These are phyloP conservation scores for Tolypocladium cylindrosporum DNA, from an alignment of 2,329 filamentous ascomycete genomes.

Conservation along the genomic window DNA sequence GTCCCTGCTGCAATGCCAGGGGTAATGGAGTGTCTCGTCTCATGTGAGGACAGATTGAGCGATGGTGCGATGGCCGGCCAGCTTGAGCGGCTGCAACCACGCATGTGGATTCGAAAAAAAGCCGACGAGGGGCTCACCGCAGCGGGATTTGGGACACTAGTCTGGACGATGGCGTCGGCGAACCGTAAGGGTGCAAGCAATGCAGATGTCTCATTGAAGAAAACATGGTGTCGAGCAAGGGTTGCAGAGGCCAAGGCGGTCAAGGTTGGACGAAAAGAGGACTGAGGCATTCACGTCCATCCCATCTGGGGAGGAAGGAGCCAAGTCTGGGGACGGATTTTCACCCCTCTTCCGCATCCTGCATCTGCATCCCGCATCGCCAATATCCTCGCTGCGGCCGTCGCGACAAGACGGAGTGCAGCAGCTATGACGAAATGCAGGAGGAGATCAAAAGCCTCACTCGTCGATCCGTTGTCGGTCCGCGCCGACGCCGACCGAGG, in stretches of 20 bases:
- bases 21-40: too few relatives aligned
- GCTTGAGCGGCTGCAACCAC: too few relatives aligned
- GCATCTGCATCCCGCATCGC: neutral
- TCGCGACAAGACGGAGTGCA: neutral
- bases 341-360: neutral
- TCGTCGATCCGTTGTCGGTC: neutral
- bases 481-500: neutral
- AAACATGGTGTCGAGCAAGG: neutral
- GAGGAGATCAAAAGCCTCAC: neutral
- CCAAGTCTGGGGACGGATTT: neutral
- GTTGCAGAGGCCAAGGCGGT: neutral
- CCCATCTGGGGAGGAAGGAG: neutral
- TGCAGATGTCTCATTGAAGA: neutral
- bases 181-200: neutral
- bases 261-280: neutral
- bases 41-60: too few relatives aligned
- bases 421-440: neutral
- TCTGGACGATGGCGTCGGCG: neutral
- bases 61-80: too few relatives aligned
- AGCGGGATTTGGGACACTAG: too few relatives aligned
- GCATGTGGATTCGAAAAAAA: too few relatives aligned
- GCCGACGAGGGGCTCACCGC: too few relatives aligned
- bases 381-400: neutral
- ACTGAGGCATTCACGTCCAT: neutral
- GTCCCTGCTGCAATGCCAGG: too few relatives aligned